Evolutionary conservation across 768 basidiomycete genomes (phyloP).

Genomic region (Leccinum subgranulosum): DNA sequence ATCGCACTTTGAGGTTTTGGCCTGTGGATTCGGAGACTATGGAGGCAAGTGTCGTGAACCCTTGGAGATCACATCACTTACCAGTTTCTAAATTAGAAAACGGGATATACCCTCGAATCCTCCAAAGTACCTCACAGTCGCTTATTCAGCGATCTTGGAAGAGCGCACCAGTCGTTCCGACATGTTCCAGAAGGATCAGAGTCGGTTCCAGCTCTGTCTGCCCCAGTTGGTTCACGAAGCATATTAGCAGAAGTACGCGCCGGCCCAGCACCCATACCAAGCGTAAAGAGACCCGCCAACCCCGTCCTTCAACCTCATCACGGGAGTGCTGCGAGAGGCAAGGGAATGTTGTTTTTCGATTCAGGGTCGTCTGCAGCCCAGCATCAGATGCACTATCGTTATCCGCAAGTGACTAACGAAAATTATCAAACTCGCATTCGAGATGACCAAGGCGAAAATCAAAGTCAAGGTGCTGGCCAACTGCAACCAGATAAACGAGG

Average conservation of each 20-base stretch:
- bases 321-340: constrained; percentile 33
- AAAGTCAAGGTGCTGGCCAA: neutral
- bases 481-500: constrained; percentile 15
- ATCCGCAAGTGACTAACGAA: constrained; percentile 10
- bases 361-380: constrained; percentile 31
- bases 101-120: constrained; percentile 40
- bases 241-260: constrained; percentile 74
- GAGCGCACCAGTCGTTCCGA: constrained; percentile 47
- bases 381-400: constrained; percentile 36
- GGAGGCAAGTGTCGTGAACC: constrained; percentile 43
- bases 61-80: constrained; percentile 8
- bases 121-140: constrained; percentile 22
- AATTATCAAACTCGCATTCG: constrained; percentile 10
- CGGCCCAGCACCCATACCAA: constrained; percentile 32
- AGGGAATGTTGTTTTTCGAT: constrained; percentile 27
- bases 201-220: constrained; percentile 51
- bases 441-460: constrained; percentile 14
- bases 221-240: constrained; percentile 61
- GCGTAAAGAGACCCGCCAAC: constrained; percentile 21
- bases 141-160: constrained; percentile 20
- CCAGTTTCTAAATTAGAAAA: constrained; percentile 38
- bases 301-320: constrained; percentile 33
- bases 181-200: constrained; percentile 45
- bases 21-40: constrained; percentile 71
- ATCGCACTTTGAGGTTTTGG: constrained; percentile 89